Conservation (phyloP, 768 basidiomycete genomes). For the Crepidotus variabilis region DNA sequence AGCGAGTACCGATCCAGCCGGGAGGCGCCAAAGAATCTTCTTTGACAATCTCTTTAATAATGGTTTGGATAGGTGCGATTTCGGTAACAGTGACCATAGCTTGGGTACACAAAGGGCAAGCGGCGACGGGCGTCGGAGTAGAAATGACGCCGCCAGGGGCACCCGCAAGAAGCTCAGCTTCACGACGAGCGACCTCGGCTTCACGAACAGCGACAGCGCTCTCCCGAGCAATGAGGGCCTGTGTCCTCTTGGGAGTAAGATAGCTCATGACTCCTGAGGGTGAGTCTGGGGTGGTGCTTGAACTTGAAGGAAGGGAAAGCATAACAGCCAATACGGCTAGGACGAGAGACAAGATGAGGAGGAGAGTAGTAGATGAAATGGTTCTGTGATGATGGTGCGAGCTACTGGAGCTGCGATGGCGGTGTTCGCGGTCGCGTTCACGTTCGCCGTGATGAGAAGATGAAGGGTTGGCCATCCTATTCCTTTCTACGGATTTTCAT, state of each 20-base stretch:
- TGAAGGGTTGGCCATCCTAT: conserved; percentile 86
- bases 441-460: conserved; percentile 76
- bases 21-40: conserved; percentile 77
- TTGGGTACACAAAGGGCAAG: conserved; percentile 56
- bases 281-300: conserved; percentile 33
- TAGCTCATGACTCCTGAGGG: conserved; percentile 55
- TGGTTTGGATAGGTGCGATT: conserved; percentile 59
- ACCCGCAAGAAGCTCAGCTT: conserved; percentile 80
- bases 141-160: conserved; percentile 79
- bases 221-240: conserved; percentile 77
- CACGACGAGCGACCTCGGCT: conserved; percentile 85
- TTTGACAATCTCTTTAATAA: conserved; percentile 86
- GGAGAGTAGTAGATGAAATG: conserved; percentile 85
- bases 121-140: conserved; percentile 38
- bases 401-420: conserved; percentile 46
- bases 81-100: conserved; percentile 55
- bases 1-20: conserved; percentile 74
- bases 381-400: conserved; percentile 79
- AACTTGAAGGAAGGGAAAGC: conserved; percentile 73
- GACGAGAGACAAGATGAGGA: conserved; percentile 82
- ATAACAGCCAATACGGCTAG: conserved; percentile 88
- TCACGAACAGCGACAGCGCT: conserved; percentile 77
- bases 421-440: conserved; percentile 36
- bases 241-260: conserved; percentile 78
- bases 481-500: conserved; percentile 33